Percentiles rank a stretch among this genome's conserved stretches.
These are phyloP conservation scores for Leccinum disarticulatum DNA, from an alignment of 768 basidiomycete genomes.

Conservation along the genomic window DNA sequence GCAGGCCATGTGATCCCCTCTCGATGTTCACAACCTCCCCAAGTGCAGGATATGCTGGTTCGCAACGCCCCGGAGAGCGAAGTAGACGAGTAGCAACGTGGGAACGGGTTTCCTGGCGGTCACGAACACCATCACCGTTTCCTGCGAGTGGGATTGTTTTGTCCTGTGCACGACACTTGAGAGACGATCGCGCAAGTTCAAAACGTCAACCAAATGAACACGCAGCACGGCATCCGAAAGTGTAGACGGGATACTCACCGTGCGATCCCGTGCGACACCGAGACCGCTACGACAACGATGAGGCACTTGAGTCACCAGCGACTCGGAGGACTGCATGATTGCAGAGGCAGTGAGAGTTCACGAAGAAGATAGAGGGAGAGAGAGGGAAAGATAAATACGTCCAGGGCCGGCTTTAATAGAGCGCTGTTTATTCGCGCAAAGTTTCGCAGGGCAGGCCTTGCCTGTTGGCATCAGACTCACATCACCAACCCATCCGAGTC, in stretches of 20 bases:
- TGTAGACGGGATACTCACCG: slow-evolving; percentile 12
- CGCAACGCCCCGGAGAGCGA: not conserved
- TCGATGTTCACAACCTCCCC: not conserved
- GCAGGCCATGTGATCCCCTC: not conserved
- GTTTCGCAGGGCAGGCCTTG: slow-evolving; percentile 8
- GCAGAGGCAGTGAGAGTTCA: not conserved
- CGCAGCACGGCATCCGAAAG: not conserved
- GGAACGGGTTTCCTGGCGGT: not conserved
- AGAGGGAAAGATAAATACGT: not conserved
- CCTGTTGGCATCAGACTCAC: slow-evolving; percentile 1
- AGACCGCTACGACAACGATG: not conserved
- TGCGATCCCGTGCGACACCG: not conserved
- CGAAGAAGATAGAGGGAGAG: not conserved
- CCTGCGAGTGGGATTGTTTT: not conserved
- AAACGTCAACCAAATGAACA: not conserved
- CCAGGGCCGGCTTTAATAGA: slow-evolving; percentile 6
- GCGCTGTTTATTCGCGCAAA: not conserved
- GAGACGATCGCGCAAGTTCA: not conserved
- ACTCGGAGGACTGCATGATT: slow-evolving; percentile 3
- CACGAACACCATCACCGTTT: not conserved
- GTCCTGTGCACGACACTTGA: slow-evolving; percentile 2
- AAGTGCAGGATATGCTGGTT: not conserved
- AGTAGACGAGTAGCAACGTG: not conserved
- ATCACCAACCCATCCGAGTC: slow-evolving; percentile 3
- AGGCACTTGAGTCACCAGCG: not conserved